Evolutionary conservation across 2,329 filamentous ascomycete genomes (phyloP).

Genomic region (Sporothrix luriei): DNA sequence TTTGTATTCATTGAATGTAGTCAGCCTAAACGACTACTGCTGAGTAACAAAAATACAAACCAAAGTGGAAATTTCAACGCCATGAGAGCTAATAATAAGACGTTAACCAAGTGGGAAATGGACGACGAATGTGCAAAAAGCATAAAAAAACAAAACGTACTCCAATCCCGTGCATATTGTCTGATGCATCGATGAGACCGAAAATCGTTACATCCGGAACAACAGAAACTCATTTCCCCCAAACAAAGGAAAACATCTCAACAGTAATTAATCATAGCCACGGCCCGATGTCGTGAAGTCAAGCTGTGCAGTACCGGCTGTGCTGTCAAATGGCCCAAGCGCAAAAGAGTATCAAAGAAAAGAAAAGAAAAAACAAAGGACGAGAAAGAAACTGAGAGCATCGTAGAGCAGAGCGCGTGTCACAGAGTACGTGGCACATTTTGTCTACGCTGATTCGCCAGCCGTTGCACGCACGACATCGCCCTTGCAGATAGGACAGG

Average conservation of each 20-base stretch:
- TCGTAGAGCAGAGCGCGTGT: neutral
- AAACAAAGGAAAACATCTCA: neutral
- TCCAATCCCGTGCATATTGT: constrained; percentile 16
- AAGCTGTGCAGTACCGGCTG: constrained; percentile 10
- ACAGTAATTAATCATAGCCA: neutral
- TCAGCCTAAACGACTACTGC: neutral
- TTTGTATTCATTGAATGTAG: neutral
- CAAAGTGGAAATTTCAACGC: constrained; percentile 1
- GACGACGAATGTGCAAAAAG: neutral
- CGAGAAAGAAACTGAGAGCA: neutral
- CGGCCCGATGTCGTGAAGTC: neutral
- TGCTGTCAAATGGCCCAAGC: neutral
- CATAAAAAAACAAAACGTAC: neutral
- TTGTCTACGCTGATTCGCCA: constrained; percentile 20
- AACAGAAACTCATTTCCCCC: neutral
- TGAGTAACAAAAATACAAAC: neutral
- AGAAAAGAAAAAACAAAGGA: neutral
- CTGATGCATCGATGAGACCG: neutral
- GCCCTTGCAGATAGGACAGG: constrained; percentile 98
- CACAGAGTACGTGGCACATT: no score
- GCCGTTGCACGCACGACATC: constrained; percentile 71
- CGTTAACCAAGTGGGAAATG: constrained; percentile 4
- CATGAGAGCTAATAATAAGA: constrained; percentile 20
- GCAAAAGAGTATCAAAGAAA: neutral
- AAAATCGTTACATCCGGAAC: neutral